These are phyloP conservation scores for Mortierella sp. DNA, from an alignment of 371 early-diverging fungal species.

Conservation along the genomic window DNA sequence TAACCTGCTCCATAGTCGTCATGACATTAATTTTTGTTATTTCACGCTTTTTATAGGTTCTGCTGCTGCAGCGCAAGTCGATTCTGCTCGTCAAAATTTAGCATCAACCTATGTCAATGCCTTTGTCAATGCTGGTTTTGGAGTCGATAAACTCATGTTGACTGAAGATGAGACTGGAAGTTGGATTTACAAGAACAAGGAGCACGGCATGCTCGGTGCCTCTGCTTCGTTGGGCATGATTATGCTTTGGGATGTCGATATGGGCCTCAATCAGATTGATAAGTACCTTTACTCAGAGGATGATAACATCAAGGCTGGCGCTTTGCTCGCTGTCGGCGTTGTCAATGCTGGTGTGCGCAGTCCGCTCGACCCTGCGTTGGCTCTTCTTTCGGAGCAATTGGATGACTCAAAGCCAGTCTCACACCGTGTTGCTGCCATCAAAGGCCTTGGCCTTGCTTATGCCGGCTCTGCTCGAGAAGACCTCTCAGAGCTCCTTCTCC, in stretches of 20 bases:
- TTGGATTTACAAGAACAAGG: conserved; percentile 98
- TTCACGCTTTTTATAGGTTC: conserved; percentile 55
- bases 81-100: conserved; percentile 95
- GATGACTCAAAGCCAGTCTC: conserved; percentile 65
- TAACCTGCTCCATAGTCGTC: not conserved
- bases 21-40: not conserved
- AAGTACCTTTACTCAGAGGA: conserved; percentile 92
- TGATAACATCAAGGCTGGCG: conserved; percentile 90
- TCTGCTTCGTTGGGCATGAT: conserved; percentile 95
- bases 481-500: conserved; percentile 84
- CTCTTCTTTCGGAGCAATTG: conserved; percentile 89
- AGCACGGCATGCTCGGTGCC: conserved; percentile 94
- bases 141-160: conserved; percentile 93
- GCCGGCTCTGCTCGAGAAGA: conserved; percentile 93
- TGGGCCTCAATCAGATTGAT: conserved; percentile 91
- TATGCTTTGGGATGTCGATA: conserved; percentile 94
- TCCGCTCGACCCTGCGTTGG: conserved; percentile 94
- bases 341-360: conserved; percentile 90
- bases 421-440: conserved; percentile 56
- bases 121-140: conserved; percentile 97
- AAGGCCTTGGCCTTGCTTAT: conserved; percentile 93
- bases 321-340: conserved; percentile 94
- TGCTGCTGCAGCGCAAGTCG: conserved; percentile 75
- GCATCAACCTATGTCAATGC: conserved; percentile 98
- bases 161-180: conserved; percentile 78